Conservation (phyloP, 371 early-diverging fungal species). For the Lichtheimia ramosa region DNA sequence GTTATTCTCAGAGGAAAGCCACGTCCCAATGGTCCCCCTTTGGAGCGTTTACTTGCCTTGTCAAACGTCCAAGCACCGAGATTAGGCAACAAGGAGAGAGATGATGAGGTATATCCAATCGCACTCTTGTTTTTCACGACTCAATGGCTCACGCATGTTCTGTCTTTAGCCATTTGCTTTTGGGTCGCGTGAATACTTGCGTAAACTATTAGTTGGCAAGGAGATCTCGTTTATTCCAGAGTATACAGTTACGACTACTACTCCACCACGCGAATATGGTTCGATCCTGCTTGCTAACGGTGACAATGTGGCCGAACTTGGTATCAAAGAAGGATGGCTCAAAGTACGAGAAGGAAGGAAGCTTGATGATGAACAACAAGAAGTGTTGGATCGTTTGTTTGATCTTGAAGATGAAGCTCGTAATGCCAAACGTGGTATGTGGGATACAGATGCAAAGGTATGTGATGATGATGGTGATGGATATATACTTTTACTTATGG, state of each 20-base stretch:
- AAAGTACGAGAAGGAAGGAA: conserved; percentile 68
- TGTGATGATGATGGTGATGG: not conserved
- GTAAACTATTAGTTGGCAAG: conserved; percentile 86
- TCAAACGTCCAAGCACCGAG: conserved; percentile 85
- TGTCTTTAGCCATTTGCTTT: conserved; percentile 75
- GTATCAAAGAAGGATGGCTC: conserved; percentile 86
- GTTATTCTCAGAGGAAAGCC: conserved; percentile 84
- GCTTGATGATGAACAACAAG: conserved; percentile 44
- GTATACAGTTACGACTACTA: conserved; percentile 60
- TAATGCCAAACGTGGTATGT: conserved; percentile 73
- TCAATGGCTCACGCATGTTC: not conserved
- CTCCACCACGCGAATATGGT: conserved; percentile 74
- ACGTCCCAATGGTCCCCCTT: conserved; percentile 79
- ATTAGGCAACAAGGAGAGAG: conserved; percentile 76
- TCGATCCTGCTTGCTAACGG: conserved; percentile 59
- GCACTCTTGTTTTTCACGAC: not conserved
- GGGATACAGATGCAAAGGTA: conserved; percentile 64
- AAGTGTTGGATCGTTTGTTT: conserved; percentile 59
- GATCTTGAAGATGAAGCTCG: conserved; percentile 77
- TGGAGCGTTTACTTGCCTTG: conserved; percentile 83
- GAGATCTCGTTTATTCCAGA: conserved; percentile 85
- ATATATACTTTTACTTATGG: not conserved
- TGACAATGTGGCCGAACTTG: conserved; percentile 70
- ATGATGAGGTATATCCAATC: conserved; percentile 70
- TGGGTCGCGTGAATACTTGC: conserved; percentile 86